phyloP scores from a whole-genome alignment of 2,329 filamentous ascomycete species.

The Aspergillus tubingensis region DNA sequence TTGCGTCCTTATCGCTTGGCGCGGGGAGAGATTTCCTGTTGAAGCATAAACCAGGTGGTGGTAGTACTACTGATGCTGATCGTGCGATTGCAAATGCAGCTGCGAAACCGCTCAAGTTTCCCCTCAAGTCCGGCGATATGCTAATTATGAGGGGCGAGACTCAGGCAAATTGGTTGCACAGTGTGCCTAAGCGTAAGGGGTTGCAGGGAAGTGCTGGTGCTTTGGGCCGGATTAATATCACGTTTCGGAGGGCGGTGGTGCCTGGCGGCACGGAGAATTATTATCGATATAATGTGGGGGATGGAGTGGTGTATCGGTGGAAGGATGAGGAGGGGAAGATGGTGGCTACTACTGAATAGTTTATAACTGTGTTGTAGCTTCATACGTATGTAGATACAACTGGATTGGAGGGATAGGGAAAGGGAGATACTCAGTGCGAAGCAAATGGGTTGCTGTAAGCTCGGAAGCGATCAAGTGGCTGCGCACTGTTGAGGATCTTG shows the following conservation, averaged over 20 bases:
- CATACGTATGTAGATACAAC: no score
- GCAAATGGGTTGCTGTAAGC: constrained; percentile 15
- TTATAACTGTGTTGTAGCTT: background rate
- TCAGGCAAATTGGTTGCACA: constrained; percentile 76
- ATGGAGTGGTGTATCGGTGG: constrained; percentile 69
- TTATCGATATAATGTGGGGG: constrained; percentile 79
- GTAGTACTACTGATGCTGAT: constrained; percentile 31
- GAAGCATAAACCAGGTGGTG: constrained; percentile 69
- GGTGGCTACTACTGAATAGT: constrained; percentile 11
- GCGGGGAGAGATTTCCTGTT: constrained; percentile 73
- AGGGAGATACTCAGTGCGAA: background rate
- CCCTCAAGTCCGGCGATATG: constrained; percentile 72
- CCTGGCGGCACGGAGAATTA: constrained; percentile 78
- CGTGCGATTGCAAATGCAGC: constrained; percentile 25
- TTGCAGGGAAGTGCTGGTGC: constrained; percentile 54
- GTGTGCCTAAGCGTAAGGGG: constrained; percentile 72
- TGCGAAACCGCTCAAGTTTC: constrained; percentile 51
- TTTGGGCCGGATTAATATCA: constrained; percentile 73
- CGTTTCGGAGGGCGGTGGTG: constrained; percentile 70
- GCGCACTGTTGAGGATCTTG: constrained; percentile 34
- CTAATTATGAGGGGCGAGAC: constrained; percentile 74
- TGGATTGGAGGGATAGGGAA: background rate
- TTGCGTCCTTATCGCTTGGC: constrained; percentile 74
- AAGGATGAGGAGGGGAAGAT: constrained; percentile 46
- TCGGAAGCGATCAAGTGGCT: constrained; percentile 12